Percentiles rank a stretch among this genome's conserved stretches.
Evolutionary conservation across 2,329 filamentous ascomycete genomes (phyloP).

Genomic region (Penicillium sp.): DNA sequence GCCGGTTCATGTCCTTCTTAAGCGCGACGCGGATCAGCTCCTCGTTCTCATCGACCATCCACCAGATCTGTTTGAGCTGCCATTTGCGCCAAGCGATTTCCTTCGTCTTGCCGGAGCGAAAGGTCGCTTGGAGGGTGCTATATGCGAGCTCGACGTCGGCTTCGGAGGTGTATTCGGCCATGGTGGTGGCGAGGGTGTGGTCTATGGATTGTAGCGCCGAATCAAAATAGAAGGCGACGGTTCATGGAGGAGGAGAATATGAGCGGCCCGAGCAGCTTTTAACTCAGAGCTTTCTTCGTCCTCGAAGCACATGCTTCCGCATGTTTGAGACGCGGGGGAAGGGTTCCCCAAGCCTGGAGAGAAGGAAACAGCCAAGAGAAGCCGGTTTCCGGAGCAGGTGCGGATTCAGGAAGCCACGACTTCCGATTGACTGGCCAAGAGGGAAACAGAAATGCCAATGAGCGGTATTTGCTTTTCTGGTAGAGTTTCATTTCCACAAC

Average conservation of each 20-base stretch:
- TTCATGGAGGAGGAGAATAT: not conserved
- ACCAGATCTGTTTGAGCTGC: constrained; percentile 50
- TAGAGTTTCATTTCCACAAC: not conserved
- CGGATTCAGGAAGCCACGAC: not conserved
- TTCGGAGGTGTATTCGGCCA: constrained; percentile 12
- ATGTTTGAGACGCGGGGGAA: not conserved
- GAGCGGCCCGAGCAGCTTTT: not conserved
- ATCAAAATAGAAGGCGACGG: too few species aligned
- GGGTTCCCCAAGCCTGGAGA: too few species aligned
- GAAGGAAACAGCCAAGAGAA: not conserved
- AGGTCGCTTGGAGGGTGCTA: constrained; percentile 26
- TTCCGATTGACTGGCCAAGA: not conserved
- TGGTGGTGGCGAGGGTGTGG: not conserved
- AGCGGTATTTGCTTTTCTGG: not conserved
- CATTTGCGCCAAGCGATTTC: constrained; percentile 46
- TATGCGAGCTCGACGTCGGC: constrained; percentile 11
- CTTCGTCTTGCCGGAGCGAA: constrained; percentile 41
- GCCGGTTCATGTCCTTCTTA: constrained; percentile 42
- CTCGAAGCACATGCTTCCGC: not conserved
- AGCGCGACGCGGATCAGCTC: constrained; percentile 39
- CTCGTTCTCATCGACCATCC: constrained; percentile 49
- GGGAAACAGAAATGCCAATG: not conserved
- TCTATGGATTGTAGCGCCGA: too few species aligned
- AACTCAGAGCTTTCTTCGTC: not conserved
- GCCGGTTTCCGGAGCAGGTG: not conserved